Evolutionary conservation across 1,284 basidiomycete genomes (phyloP), one percentile per base, ranked within the genome.

Genomic region (Apiotrichum mycotoxinovorans): DNA sequence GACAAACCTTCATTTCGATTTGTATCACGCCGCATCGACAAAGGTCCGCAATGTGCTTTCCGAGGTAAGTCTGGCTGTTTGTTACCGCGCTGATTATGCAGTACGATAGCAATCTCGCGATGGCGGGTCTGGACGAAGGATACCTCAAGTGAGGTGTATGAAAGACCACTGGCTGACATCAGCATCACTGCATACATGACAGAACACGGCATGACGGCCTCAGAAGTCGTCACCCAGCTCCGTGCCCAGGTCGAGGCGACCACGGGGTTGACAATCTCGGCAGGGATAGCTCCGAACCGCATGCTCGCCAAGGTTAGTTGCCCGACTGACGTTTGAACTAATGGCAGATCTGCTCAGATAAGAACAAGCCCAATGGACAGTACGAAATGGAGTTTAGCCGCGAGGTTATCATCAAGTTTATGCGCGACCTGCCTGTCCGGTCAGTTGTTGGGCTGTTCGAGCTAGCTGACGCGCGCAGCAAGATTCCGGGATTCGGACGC

Each of bases 331-430:
- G 18, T 17, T 17, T 3, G 58, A 25, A 27, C 46, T 60, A 26
- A 62, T 41, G 46, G 34, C 70, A 94, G 88, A 95, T 96, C 53
- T 93, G 89, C 71, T 95, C 91, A 41, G 93, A 97, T 73, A 89
- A 87, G 85, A 96, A 96, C 76, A 97, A 97, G 77, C 93, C 93
- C 0, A 90, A 96, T 69, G 93, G 92, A 1, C 90, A 94, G 73
- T 96, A 84, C 66, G 83, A 84, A 65, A 82, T 95, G 35, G 78
- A 84, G 3, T 89, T 87, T 68, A 81, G 87, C 45, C 73, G 81
- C 1, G 73, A 84, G 23, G 80, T 82, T 1, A 86, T 95, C 64
- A 81, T 82, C 42, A 77, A 77, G 0, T 97, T 96, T 76, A 74
- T 77, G 71, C 58, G 72, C 15, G 73, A 72, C 56, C 58, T 75